Evolutionary conservation across 768 basidiomycete species (phyloP), one percentile per base, ranked within the genome.

Genomic region (Postia placenta): DNA sequence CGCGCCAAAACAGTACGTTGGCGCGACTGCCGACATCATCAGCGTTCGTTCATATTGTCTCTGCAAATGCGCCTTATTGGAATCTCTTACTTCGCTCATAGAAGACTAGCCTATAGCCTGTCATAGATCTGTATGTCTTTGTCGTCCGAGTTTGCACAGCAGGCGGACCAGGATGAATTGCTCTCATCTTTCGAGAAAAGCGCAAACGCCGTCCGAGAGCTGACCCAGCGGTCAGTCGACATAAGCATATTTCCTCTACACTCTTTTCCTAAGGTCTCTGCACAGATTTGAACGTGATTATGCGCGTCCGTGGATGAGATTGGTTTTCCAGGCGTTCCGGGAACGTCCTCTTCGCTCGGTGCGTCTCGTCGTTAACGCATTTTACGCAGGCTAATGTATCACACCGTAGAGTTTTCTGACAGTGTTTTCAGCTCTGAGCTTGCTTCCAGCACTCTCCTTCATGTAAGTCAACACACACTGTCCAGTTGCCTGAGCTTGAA

Each of bases 261-360:
- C 33, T 35, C 24, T 20, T 6, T 24, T 42, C 7, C 19, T 5
- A 4, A 42, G 19, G 41, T 9, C 6, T n/a, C 15, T 28, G 11
- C 24, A 11, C 11, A 45, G 43, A 25, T 30, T 45, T 33, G 43
- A 45, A 17, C 24, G 28, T 3, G 27, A 12, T 5, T 45, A 45
- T 45, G 43, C 26, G 4, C 43, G 43, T 4, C 43, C 43, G 3
- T 4, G 43, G 7, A 22, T 22, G 17, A 17, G 17, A 11, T 17
- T 27, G 9, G 14, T 45, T 14, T 3, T 28, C 6, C 5, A n/a
- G 17, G 4, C 43, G 11, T 33, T 26, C 14, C 5, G 28, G 17
- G 23, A n/a, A n/a, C 24, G n/a, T 22, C 43, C 43, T 15, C 7
- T 45, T 30, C 43, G 43, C 14, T 45, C 43, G 15, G 43, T 45